Conservation (phyloP, 768 basidiomycete genomes). For the Mycena polygramma region DNA sequence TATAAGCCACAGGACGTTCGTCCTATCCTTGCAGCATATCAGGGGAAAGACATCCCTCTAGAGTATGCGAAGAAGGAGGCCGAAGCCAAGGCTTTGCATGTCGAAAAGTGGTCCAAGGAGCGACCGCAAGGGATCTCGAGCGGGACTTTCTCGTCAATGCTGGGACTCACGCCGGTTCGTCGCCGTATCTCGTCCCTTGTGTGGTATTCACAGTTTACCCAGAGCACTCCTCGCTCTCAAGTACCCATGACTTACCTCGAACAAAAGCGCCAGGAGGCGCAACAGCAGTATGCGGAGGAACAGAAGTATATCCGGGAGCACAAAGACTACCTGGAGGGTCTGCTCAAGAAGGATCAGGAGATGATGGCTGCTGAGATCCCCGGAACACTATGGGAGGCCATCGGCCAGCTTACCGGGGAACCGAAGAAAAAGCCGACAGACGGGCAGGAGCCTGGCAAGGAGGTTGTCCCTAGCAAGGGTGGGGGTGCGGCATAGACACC, state of each 20-base stretch:
- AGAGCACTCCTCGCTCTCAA: slow-evolving; percentile 39
- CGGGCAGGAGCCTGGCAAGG: slow-evolving; percentile 1
- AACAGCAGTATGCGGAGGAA: slow-evolving; percentile 62
- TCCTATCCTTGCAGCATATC: slow-evolving; percentile 86
- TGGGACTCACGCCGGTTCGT: slow-evolving; percentile 54
- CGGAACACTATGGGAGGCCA: slow-evolving; percentile 61
- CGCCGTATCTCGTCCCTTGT: not conserved
- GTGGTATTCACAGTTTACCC: not conserved
- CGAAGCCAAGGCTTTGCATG: slow-evolving; percentile 79
- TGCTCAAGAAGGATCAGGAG: slow-evolving; percentile 55
- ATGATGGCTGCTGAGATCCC: slow-evolving; percentile 60
- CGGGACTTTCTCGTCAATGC: slow-evolving; percentile 50
- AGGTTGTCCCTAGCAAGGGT: not conserved
- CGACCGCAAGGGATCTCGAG: slow-evolving; percentile 47
- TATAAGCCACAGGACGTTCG: slow-evolving; percentile 91
- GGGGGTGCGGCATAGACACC: slow-evolving; percentile 20
- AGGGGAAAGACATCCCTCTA: slow-evolving; percentile 87
- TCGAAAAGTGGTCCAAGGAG: slow-evolving; percentile 84
- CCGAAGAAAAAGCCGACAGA: slow-evolving; percentile 25
- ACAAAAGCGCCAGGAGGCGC: slow-evolving; percentile 65
- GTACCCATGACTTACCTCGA: slow-evolving; percentile 67
- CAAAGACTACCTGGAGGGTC: slow-evolving; percentile 58
- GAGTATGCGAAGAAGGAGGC: slow-evolving; percentile 93
- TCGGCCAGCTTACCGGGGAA: slow-evolving; percentile 47
- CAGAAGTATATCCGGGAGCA: slow-evolving; percentile 63